Conservation (phyloP, 2,329 filamentous ascomycete species). For the Chaetomiaceae sp. region DNA sequence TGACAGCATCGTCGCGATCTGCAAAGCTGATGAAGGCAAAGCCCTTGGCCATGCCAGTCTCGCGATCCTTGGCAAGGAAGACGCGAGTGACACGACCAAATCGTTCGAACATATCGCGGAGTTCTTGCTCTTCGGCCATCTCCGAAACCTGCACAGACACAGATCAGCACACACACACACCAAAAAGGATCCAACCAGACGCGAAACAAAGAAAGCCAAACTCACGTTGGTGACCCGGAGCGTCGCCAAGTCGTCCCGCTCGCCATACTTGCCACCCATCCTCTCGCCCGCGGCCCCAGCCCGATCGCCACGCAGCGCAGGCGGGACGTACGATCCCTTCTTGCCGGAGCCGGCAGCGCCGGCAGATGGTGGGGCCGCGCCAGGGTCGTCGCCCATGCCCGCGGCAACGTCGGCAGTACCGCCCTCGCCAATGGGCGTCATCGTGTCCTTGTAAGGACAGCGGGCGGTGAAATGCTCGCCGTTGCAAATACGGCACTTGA, state of each 20-base stretch:
- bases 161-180: neutral
- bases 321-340: constrained; percentile 87
- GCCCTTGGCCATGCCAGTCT: constrained; percentile 93
- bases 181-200: neutral
- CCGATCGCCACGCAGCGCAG: constrained; percentile 72
- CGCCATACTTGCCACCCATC: constrained; percentile 81
- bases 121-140: constrained; percentile 91
- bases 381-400: constrained; percentile 51
- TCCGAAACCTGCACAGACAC: constrained; percentile 70
- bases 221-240: constrained; percentile 95
- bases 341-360: constrained; percentile 62
- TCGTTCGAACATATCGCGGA: constrained; percentile 96
- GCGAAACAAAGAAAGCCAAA: constrained; percentile 27
- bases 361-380: constrained; percentile 44
- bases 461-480: constrained; percentile 99
- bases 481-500: constrained; percentile 98
- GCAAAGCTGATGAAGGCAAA: constrained; percentile 98
- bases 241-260: constrained; percentile 93
- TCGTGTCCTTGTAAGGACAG: constrained; percentile 99
- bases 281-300: constrained; percentile 63
- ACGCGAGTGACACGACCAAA: constrained; percentile 96
- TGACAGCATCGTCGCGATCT: constrained; percentile 82
- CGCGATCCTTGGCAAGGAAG: constrained; percentile 95
- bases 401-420: constrained; percentile 55
- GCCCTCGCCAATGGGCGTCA: constrained; percentile 76